Evolutionary conservation across 2,329 filamentous ascomycete species (phyloP).

Genomic region (Ampelomyces quisqualis): DNA sequence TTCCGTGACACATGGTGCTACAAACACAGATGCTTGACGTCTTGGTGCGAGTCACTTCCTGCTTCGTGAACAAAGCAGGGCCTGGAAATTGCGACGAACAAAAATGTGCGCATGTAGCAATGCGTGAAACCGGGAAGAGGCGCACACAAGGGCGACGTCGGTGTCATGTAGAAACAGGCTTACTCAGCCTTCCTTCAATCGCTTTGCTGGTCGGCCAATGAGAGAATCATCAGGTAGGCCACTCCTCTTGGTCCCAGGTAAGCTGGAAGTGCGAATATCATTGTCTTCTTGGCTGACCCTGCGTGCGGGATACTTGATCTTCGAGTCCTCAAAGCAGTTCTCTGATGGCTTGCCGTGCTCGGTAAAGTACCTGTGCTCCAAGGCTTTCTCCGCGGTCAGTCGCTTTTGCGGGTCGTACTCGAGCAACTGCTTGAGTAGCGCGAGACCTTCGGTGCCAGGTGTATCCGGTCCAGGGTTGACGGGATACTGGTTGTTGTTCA

Average conservation of each 20-base stretch:
- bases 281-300: conserved; percentile 94
- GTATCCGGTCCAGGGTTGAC: conserved; percentile 39
- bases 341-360: conserved; percentile 61
- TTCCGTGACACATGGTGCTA: background rate
- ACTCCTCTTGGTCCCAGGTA: conserved; percentile 88
- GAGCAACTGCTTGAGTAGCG: conserved; percentile 76
- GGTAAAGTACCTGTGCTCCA: conserved; percentile 88
- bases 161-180: too few species aligned
- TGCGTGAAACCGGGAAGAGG: too few species aligned
- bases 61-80: too few species aligned
- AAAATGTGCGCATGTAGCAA: too few species aligned
- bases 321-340: conserved; percentile 89
- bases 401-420: conserved; percentile 92
- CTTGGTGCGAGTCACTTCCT: background rate
- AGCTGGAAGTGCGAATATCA: conserved; percentile 84
- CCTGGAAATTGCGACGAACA: background rate
- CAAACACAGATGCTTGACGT: background rate
- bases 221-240: conserved; percentile 80
- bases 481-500: conserved; percentile 52
- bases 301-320: conserved; percentile 84
- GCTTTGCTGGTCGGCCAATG: conserved; percentile 57
- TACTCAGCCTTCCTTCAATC: conserved; percentile 51
- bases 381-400: conserved; percentile 80
- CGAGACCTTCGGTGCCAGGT: conserved; percentile 68
- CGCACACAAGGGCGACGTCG: too few species aligned